Conservation (phyloP, 2,329 filamentous ascomycete species). For the Fusarium denticulatum region DNA sequence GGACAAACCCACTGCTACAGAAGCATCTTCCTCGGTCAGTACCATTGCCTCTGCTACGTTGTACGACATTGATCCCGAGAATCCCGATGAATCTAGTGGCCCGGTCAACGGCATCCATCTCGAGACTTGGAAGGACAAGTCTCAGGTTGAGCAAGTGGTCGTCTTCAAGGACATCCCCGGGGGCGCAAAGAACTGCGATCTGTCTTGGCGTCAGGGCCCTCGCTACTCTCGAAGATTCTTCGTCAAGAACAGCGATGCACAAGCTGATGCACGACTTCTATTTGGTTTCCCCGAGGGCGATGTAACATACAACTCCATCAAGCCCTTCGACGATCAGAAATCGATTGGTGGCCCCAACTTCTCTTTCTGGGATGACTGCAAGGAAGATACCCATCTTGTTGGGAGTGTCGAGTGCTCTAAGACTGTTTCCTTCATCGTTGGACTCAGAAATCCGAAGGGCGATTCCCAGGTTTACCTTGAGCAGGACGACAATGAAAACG, state of each 20-base stretch:
- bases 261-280: constrained; percentile 37
- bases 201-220: constrained; percentile 49
- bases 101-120: constrained; percentile 30
- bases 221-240: constrained; percentile 51
- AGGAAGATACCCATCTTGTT: constrained; percentile 26
- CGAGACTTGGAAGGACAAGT: constrained; percentile 35
- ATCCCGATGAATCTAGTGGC: constrained; percentile 20
- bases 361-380: constrained; percentile 43
- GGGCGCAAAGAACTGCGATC: constrained; percentile 39
- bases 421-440: constrained; percentile 43
- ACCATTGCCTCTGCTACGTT: not conserved
- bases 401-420: constrained; percentile 42
- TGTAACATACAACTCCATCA: constrained; percentile 39
- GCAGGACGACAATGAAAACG: constrained; percentile 45
- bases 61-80: constrained; percentile 31
- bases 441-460: constrained; percentile 27
- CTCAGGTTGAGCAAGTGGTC: constrained; percentile 45
- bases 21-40: not conserved
- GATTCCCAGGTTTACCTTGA: constrained; percentile 44
- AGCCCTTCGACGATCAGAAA: constrained; percentile 32
- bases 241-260: constrained; percentile 44
- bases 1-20: not conserved
- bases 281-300: constrained; percentile 35
- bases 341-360: constrained; percentile 41
- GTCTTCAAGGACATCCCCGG: constrained; percentile 48